Base-by-base conservation (phyloP, 1,284 basidiomycete genomes). In the Trichosporon sp. region DNA sequence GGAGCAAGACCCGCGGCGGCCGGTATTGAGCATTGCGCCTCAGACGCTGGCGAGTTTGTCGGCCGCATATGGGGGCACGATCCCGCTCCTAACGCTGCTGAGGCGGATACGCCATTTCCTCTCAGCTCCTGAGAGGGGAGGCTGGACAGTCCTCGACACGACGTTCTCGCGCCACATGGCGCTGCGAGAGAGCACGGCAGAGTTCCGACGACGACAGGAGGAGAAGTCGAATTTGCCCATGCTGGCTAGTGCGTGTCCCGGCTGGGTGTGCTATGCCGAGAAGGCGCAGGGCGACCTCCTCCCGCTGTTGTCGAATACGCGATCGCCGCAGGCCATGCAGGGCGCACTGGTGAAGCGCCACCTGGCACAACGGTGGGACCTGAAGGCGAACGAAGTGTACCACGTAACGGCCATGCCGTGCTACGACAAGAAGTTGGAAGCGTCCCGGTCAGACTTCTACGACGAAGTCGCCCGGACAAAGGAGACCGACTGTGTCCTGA, bases 371-470 rank as follows among this genome's bases (percentile, higher is more conserved):
- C 82, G 82, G 68, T 87, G 87, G 84, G 85, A 83, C 3, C 86
- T 14, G 72, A 93, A 89, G 32, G 89, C 91, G 1, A 83, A 89
- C 71, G 83, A 91, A 71, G 86, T 97, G 60, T 99, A 98, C 78
- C 96, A 99, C 73, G 91, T 98, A 66, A 87, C 92, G 0, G 92
- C 98, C 44, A 99, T 99, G 95, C 95, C 95, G 0, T 99, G 96
- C 81, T 99, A 98, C 80, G 96, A 99, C 84, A 99, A 99, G 82
- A 99, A 99, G 78, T 88, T 99, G 27, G 96, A 99, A 81, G 95
- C 96, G 0, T 95, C 92, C 14, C 85, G 96, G 27, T 85, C 88
- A 56, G 93, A 96, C 76, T 97, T 96, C 77, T 91, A 91, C 77
- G 88, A 88, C 65, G 88, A 88, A 16, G 72, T 85, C 4, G 89